These are phyloP conservation scores for Nemania diffusa DNA, from an alignment of 2,329 filamentous ascomycete genomes.

Conservation along the genomic window DNA sequence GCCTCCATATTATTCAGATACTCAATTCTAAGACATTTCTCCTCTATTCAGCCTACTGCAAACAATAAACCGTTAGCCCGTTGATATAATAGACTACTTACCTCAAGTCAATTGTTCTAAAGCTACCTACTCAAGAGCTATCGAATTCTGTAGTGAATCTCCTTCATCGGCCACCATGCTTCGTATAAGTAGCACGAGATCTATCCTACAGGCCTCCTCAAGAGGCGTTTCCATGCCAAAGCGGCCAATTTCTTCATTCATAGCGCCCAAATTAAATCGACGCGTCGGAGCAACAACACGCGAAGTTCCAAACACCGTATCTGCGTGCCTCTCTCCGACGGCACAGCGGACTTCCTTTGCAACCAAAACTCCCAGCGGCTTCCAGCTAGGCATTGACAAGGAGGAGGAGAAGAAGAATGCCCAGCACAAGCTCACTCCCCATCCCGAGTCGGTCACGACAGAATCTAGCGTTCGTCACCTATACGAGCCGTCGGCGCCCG, in stretches of 20 bases:
- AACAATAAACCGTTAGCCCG: not conserved
- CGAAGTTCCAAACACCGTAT: conserved; percentile 8
- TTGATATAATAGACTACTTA: not conserved
- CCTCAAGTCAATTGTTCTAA: not conserved
- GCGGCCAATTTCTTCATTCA: conserved; percentile 26
- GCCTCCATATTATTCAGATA: not conserved
- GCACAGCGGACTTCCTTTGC: conserved; percentile 43
- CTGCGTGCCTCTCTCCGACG: conserved; percentile 25
- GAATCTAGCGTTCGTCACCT: conserved; percentile 66
- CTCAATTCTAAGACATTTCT: not conserved
- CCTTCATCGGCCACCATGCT: conserved; percentile 42
- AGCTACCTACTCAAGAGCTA: not conserved
- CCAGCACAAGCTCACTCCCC: conserved; percentile 65
- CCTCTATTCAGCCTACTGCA: not conserved
- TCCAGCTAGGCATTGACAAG: conserved; percentile 57
- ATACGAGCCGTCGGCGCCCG: conserved; percentile 52
- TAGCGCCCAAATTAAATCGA: conserved; percentile 6
- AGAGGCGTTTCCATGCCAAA: conserved; percentile 34
- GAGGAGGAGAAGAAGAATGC: conserved; percentile 66
- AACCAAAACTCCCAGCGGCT: conserved; percentile 43
- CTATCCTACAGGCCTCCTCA: conserved; percentile 39
- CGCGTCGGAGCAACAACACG: conserved; percentile 1
- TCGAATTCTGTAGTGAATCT: not conserved
- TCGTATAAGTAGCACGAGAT: conserved; percentile 40
- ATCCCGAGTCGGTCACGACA: conserved; percentile 69